Conservation (phyloP, 768 basidiomycete species). For the Amanita inopinata region DNA sequence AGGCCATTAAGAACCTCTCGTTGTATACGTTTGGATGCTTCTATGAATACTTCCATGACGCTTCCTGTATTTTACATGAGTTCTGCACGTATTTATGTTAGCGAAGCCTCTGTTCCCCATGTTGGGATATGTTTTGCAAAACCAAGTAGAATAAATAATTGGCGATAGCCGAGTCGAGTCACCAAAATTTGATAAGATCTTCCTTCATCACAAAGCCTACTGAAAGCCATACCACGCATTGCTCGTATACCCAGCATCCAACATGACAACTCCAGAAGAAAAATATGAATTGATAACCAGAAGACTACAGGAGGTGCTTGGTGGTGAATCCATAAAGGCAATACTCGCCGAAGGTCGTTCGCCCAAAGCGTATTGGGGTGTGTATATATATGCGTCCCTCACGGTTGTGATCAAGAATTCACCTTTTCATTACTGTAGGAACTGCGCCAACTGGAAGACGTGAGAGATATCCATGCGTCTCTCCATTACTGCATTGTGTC, state of each 20-base stretch:
- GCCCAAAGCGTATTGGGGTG: conserved; percentile 90
- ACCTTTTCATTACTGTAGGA: conserved; percentile 37
- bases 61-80: no score
- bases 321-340: conserved; percentile 73
- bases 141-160: not conserved
- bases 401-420: conserved; percentile 9
- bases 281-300: conserved; percentile 81
- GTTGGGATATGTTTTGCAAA: not conserved
- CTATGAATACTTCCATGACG: no score
- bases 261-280: conserved; percentile 32
- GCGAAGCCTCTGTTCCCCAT: no score
- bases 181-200: not conserved
- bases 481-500: not conserved
- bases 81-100: no score
- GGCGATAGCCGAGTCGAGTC: conserved; percentile 12
- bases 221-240: not conserved
- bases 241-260: not conserved
- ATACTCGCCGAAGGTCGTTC: conserved; percentile 69
- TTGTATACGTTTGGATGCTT: not conserved
- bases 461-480: conserved; percentile 29
- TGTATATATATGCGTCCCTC: conserved; percentile 20
- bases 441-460: conserved; percentile 91
- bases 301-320: conserved; percentile 79
- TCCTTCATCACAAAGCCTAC: not conserved
- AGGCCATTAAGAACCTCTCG: conserved; percentile 24